These are phyloP conservation scores for Candida sp. DNA, from an alignment of 1,139 yeast species.

Conservation along the genomic window DNA sequence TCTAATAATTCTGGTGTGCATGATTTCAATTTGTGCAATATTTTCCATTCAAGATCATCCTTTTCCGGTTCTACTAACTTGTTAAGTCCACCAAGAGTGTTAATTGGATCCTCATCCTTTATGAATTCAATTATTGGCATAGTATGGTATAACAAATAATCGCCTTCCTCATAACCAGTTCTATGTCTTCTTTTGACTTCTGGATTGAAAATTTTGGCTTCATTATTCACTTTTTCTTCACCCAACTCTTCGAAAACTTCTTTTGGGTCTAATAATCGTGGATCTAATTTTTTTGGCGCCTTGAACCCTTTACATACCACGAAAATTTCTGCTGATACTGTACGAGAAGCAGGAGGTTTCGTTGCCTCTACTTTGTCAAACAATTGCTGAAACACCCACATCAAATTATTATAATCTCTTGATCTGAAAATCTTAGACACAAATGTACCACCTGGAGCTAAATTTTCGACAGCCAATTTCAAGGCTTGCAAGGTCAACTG, in stretches of 20 bases:
- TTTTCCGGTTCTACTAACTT: slow-evolving; percentile 50
- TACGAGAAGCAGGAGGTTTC: slow-evolving; percentile 98
- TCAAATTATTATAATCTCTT: slow-evolving; percentile 91
- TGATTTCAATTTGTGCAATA: slow-evolving; percentile 65
- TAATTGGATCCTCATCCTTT: slow-evolving; percentile 75
- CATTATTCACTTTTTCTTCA: slow-evolving; percentile 75
- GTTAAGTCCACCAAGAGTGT: slow-evolving; percentile 70
- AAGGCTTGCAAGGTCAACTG: slow-evolving; percentile 92
- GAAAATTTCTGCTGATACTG: slow-evolving; percentile 97
- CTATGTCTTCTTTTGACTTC: slow-evolving; percentile 88
- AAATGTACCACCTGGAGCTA: slow-evolving; percentile 92
- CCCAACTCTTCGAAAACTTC: slow-evolving; percentile 92
- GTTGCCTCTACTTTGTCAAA: slow-evolving; percentile 98
- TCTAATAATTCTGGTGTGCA: slow-evolving; percentile 77
- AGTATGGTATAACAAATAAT: slow-evolving; percentile 72
- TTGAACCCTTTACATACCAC: slow-evolving; percentile 95
- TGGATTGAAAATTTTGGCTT: slow-evolving; percentile 91
- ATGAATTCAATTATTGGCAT: slow-evolving; percentile 79
- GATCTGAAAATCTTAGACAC: slow-evolving; percentile 97
- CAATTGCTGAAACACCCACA: slow-evolving; percentile 97
- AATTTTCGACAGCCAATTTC: slow-evolving; percentile 92
- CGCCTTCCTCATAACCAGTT: slow-evolving; percentile 97
- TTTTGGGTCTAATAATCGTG: slow-evolving; percentile 85
- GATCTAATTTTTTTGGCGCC: slow-evolving; percentile 94
- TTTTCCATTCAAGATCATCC: slow-evolving; percentile 69